These are phyloP conservation scores for Cyberlindnera xylosilytica DNA, from an alignment of 805 yeast species.

Conservation along the genomic window DNA sequence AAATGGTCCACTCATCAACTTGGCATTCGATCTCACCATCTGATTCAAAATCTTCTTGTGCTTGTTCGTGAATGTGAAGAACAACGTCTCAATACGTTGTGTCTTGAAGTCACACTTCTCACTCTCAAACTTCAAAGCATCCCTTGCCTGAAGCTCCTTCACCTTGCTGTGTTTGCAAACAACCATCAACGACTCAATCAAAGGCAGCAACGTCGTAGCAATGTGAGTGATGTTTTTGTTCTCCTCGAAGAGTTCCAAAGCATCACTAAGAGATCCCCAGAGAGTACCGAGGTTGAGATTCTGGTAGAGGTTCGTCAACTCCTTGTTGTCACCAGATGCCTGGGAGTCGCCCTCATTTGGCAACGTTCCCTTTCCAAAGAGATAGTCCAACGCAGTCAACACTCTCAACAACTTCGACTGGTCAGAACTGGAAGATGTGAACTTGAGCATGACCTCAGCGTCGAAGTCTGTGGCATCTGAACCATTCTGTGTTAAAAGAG, in stretches of 20 bases:
- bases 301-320: constrained; percentile 59
- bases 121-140: constrained; percentile 57
- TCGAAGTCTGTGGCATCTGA: constrained; percentile 44
- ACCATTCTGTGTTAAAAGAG: constrained; percentile 7
- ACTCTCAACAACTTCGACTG: constrained; percentile 87
- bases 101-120: constrained; percentile 62
- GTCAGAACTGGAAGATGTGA: constrained; percentile 77
- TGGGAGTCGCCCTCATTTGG: too few species aligned
- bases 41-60: constrained; percentile 85
- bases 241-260: constrained; percentile 61
- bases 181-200: constrained; percentile 91
- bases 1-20: constrained; percentile 94
- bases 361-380: constrained; percentile 50
- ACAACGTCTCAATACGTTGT: constrained; percentile 73
- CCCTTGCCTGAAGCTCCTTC: constrained; percentile 52
- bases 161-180: constrained; percentile 86
- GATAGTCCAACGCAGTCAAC: constrained; percentile 81
- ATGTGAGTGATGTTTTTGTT: constrained; percentile 54
- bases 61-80: constrained; percentile 83
- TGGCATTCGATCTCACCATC: constrained; percentile 88
- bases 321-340: constrained; percentile 34
- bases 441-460: constrained; percentile 55
- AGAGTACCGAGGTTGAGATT: constrained; percentile 68
- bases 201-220: constrained; percentile 78
- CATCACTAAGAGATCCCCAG: constrained; percentile 83